Evolutionary conservation across 2,329 filamentous ascomycete species (phyloP), one percentile per base, ranked within the genome.

Genomic region (Fusarium irregulare): DNA sequence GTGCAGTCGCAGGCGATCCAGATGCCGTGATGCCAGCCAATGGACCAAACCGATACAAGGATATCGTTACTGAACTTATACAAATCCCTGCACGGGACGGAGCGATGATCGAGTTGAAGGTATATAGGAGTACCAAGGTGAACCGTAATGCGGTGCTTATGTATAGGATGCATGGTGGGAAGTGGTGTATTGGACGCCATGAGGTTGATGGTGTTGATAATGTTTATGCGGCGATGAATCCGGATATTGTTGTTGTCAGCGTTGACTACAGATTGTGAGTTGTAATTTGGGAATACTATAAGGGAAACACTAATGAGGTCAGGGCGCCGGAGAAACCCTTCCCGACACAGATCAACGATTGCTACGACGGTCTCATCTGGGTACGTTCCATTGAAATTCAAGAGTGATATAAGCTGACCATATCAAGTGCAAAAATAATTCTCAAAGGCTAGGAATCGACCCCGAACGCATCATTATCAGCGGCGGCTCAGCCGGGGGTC

Each of bases 171-270:
- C 74, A 76, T 11, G 74, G 74, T 8, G 6, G 47, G 61, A 73
- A 73, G 14, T 74, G 72, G 72, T 60, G 45, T 25, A 48, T 76
- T 28, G 74, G 73, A 16, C 10, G 66, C 6, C 74, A 76, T 13
- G 73, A 75, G n/a, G 48, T 65, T 4, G 74, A 76, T 25, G 74
- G 71, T 0, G 32, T 58, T 1, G 74, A 76, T 5, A 76, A 75
- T 27, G 62, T 73, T 3, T 65, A 71, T 42, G 71, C 68, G 9
- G 73, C 73, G 0, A 58, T 18, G 0, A 60, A 69, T 8, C 44
- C 53, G 14, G 46, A 64, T 4, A 64, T 76, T 12, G 57, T 76
- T 2, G 71, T 76, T 2, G 74, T 71, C 2, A 76, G 74, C 16
- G 64, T 75, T 1, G 64, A 73, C 7, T 75, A 75, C 18, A 41